phyloP scores from a whole-genome alignment of 2,329 filamentous ascomycete species.

The Fusarium sambucinum region DNA sequence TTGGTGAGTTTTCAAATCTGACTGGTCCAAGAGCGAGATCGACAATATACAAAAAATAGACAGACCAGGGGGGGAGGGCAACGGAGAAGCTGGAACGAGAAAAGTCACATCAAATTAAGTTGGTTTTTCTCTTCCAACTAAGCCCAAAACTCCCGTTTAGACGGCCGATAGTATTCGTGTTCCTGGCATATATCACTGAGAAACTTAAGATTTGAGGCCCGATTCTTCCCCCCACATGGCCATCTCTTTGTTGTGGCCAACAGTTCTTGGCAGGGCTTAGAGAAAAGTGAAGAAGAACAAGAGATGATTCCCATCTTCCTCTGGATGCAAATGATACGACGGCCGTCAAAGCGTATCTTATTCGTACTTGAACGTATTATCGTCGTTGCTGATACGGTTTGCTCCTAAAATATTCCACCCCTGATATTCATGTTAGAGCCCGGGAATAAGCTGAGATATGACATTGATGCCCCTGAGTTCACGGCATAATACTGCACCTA shows the following conservation, averaged over 20 bases:
- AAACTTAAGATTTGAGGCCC: constrained; percentile 31
- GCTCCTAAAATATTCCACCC: constrained; percentile 22
- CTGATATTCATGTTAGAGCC: neutral
- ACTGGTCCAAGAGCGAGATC: constrained; percentile 26
- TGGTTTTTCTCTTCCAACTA: neutral
- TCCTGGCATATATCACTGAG: constrained; percentile 5
- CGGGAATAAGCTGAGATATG: constrained; percentile 8
- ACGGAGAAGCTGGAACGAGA: neutral
- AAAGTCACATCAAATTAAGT: neutral
- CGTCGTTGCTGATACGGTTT: neutral
- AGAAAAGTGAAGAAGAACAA: neutral
- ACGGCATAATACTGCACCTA: neutral
- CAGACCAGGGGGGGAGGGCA: constrained; percentile 11
- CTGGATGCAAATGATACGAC: constrained; percentile 13
- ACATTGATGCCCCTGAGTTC: constrained; percentile 20
- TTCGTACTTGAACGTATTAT: neutral
- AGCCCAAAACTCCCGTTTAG: neutral
- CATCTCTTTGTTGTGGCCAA: constrained; percentile 26
- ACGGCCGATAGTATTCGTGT: constrained; percentile 10
- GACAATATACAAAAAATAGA: constrained; percentile 1
- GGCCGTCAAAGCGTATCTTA: constrained; percentile 13
- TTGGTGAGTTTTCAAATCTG: neutral
- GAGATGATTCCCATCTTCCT: neutral
- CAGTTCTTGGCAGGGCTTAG: constrained; percentile 24
- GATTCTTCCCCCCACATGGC: constrained; percentile 25